phyloP scores from a whole-genome alignment of 2,329 filamentous ascomycete genomes.

The Bipolaris bicolor region DNA sequence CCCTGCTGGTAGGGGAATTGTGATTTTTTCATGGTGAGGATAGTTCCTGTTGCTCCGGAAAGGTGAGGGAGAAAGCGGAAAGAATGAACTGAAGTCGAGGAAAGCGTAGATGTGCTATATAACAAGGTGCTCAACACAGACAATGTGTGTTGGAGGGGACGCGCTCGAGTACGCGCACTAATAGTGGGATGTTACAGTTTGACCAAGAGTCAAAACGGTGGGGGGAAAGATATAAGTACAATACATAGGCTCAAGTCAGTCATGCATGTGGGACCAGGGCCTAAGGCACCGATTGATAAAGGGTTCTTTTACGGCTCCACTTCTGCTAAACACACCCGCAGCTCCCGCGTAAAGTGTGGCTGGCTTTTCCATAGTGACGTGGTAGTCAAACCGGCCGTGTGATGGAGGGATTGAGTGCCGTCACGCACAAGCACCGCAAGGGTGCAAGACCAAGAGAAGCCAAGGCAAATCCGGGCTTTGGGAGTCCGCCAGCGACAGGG shows the following conservation, averaged over 20 bases:
- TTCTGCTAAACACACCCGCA: conserved; percentile 38
- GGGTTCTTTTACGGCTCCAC: conserved; percentile 27
- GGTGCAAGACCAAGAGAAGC: conserved; percentile 42
- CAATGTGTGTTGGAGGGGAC: conserved; percentile 23
- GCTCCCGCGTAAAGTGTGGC: conserved; percentile 31
- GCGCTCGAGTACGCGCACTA: conserved; percentile 25
- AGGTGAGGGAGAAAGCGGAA: conserved; percentile 10
- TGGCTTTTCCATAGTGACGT: conserved; percentile 42
- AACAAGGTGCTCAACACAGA: conserved; percentile 28
- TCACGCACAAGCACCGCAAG: conserved; percentile 47
- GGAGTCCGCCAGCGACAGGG: conserved; percentile 38
- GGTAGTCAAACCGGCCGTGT: conserved; percentile 41
- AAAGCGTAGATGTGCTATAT: conserved; percentile 15
- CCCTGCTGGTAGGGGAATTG: conserved; percentile 25
- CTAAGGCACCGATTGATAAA: conserved; percentile 26
- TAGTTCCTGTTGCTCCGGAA: conserved; percentile 14
- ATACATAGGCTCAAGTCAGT: conserved; percentile 16
- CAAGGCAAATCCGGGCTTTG: conserved; percentile 40
- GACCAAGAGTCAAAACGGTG: conserved; percentile 19
- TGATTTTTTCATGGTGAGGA: conserved; percentile 21
- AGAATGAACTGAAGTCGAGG: conserved; percentile 10
- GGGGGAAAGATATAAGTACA: conserved; percentile 28
- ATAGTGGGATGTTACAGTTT: conserved; percentile 11
- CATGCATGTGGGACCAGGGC: conserved; percentile 27
- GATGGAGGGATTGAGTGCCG: conserved; percentile 36